These are phyloP conservation scores for Handroanthus guayacan DNA, from an alignment of 257 asterid species.

Conservation along the genomic window DNA sequence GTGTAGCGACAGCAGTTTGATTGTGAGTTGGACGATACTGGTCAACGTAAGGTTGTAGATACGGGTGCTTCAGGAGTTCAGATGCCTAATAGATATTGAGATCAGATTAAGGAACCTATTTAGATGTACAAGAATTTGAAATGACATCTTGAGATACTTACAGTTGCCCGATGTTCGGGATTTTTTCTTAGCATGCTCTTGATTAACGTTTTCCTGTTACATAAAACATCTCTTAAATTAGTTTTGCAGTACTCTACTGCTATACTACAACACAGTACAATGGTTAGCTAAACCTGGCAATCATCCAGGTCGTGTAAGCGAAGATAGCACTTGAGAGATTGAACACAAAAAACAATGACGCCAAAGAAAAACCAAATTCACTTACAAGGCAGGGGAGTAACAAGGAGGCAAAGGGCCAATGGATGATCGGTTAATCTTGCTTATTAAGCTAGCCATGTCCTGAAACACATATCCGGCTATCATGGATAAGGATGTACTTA, in stretches of 20 bases:
- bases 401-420: constrained; percentile 83
- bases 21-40: constrained; percentile 51
- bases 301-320: no score
- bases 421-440: no score
- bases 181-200: constrained; percentile 91
- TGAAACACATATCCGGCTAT: constrained; percentile 36
- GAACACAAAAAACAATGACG: no score
- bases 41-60: constrained; percentile 71
- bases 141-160: constrained; percentile 45
- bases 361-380: not conserved
- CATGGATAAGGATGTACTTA: no score
- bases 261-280: no score
- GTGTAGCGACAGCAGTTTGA: constrained; percentile 37
- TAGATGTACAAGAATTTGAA: no score
- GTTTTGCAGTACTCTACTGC: no score
- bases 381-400: constrained; percentile 86
- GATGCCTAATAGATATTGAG: constrained; percentile 64
- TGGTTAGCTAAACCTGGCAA: no score
- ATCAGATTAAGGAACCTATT: not conserved
- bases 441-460: constrained; percentile 75
- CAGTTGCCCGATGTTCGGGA: constrained; percentile 88
- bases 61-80: constrained; percentile 75
- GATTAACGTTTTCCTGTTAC: constrained; percentile 78
- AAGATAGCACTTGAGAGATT: no score
- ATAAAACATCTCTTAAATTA: not conserved